Conservation (phyloP, 1,284 basidiomycete species). For the Sporisorium reilianum region DNA sequence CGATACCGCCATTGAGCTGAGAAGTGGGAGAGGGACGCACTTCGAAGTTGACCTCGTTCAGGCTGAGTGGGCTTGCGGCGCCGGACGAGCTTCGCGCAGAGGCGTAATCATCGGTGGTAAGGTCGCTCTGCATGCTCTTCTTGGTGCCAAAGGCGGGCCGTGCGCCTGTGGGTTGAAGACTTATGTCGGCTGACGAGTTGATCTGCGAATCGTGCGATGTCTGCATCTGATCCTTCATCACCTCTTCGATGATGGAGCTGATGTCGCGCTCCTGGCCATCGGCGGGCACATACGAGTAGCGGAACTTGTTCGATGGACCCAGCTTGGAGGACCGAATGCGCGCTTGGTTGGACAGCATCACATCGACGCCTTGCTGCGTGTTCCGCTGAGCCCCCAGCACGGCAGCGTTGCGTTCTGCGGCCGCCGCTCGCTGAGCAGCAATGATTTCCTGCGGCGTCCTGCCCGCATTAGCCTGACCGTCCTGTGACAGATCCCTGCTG, state of each 20-base stretch:
- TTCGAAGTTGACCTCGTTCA: constrained; percentile 49
- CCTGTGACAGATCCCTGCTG: constrained; percentile 8
- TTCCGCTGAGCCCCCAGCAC: constrained; percentile 86
- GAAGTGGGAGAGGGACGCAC: constrained; percentile 10
- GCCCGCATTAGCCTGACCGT: constrained; percentile 12
- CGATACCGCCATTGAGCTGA: constrained; percentile 10
- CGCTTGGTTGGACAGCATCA: constrained; percentile 83
- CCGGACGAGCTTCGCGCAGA: constrained; percentile 39
- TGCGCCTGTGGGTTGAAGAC: constrained; percentile 17
- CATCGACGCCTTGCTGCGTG: constrained; percentile 84
- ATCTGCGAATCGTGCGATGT: constrained; percentile 18
- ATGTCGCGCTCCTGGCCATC: constrained; percentile 87
- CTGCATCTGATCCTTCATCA: constrained; percentile 66
- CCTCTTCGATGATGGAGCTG: constrained; percentile 89
- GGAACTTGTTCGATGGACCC: constrained; percentile 77
- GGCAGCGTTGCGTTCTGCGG: constrained; percentile 84
- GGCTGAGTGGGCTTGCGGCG: constrained; percentile 46
- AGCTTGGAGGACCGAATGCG: constrained; percentile 83
- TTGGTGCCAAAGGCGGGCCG: constrained; percentile 34
- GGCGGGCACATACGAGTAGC: constrained; percentile 91
- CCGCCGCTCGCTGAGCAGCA: constrained; percentile 86
- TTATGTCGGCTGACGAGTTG: background rate
- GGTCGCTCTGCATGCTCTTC: constrained; percentile 46
- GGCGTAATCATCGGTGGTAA: constrained; percentile 46
- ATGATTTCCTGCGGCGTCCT: constrained; percentile 86